Evolutionary conservation across 306 rosid species (phyloP), one percentile per base, ranked within the genome.

Genomic region (Cicer judaicum): DNA sequence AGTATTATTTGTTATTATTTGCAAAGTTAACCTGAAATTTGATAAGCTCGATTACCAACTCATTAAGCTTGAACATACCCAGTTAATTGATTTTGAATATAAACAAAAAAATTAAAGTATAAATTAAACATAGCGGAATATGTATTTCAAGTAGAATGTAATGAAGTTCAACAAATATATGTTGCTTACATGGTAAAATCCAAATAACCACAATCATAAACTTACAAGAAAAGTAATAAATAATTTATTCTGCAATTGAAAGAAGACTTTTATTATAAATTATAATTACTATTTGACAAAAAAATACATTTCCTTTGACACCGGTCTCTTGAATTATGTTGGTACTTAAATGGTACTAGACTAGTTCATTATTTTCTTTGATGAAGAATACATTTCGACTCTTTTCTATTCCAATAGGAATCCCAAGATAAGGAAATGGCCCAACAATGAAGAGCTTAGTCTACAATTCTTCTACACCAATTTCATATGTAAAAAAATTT

Each of bases 371-470:
- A 59, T 59, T 11, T 59, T 29, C 42, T 11, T 29, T 6, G 11
- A 12, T 29, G 7, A 59, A 13, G 5, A 59, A 29, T 59, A 59
- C 6, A 7, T 59, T 7, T 3, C 9, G 8, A 7, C 34, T 59
- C 41, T 12, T 59, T 5, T 43, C 65, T 59, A 11, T 39, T 29
- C 65, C 65, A 34, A 59, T 59, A 59, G 43, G 65, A 59, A 3
- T 0, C 0, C 10, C 65, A 12, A 59, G 15, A 59, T 0, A 29
- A 59, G 41, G 16, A 1, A 59, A 29, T 2, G 18, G 65, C 12
- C 65, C 65, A 59, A 59, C 18, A 59, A 34, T 12, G 6, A 59
- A 59, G 1, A 59, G 18, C 1, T 59, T 59, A 6, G 1, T 6
- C 42, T 42, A 59, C 18, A 18, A 59, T 29, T 59, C 18, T 2